These are phyloP conservation scores for Pythium periplocum DNA, from an alignment of 352 stramenopile genomes.

Conservation along the genomic window DNA sequence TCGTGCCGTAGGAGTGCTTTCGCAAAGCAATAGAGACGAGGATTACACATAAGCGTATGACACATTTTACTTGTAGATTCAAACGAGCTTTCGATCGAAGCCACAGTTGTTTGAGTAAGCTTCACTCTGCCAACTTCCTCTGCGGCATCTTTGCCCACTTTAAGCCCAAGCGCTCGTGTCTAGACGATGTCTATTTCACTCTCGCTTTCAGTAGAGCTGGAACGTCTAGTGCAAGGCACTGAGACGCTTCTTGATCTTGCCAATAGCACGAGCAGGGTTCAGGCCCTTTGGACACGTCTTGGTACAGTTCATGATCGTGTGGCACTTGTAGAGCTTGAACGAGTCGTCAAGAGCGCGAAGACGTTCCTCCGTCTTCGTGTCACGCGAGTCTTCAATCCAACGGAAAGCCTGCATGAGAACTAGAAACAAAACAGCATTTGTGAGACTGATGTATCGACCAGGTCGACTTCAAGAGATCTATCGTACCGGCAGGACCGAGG, in stretches of 20 bases:
- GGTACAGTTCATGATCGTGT: constrained; percentile 99
- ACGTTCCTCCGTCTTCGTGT: constrained; percentile 96
- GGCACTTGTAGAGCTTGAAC: constrained; percentile 99
- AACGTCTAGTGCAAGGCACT: constrained; percentile 55
- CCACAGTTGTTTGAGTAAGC: no score
- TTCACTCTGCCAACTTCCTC: no score
- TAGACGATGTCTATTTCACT: no score
- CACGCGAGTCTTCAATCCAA: constrained; percentile 99
- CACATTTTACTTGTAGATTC: no score
- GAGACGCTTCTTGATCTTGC: constrained; percentile 97
- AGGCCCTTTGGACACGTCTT: constrained; percentile 99
- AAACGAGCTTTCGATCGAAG: no score
- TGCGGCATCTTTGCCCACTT: no score
- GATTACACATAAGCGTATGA: no score
- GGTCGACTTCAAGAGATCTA: not conserved
- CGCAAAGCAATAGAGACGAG: no score
- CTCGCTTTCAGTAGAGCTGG: no score
- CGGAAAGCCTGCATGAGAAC: constrained; percentile 95
- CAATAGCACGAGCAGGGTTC: constrained; percentile 98
- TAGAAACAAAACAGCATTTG: constrained; percentile 16
- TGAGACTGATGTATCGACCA: not conserved
- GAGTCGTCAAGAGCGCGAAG: constrained; percentile 95
- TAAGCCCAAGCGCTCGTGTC: no score
- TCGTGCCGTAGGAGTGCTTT: no score
- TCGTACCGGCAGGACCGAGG: constrained; percentile 82